These are phyloP conservation scores for Lagenaria siceraria DNA, from an alignment of 306 rosid species.

Conservation along the genomic window DNA sequence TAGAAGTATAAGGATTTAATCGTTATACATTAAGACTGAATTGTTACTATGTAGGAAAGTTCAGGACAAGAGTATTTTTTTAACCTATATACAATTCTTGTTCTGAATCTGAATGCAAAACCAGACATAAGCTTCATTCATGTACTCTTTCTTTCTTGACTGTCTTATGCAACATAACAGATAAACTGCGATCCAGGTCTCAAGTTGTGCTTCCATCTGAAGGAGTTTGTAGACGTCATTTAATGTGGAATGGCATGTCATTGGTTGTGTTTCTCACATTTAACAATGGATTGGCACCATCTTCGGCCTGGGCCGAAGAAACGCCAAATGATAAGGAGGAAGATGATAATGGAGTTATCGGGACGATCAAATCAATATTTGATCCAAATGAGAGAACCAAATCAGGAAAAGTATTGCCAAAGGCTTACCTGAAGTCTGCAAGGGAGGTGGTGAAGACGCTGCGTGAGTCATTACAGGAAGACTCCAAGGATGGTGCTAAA, in stretches of 20 bases:
- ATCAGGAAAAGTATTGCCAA: slow-evolving; percentile 72
- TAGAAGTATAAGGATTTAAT: too few species aligned
- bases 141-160: slow-evolving; percentile 20
- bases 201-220: slow-evolving; percentile 24
- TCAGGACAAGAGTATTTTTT: too few species aligned
- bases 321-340: slow-evolving; percentile 28
- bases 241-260: slow-evolving; percentile 21
- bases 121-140: background rate
- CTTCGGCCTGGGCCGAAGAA: slow-evolving; percentile 41
- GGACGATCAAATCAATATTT: slow-evolving; percentile 48
- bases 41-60: too few species aligned
- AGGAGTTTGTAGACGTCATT: slow-evolving; percentile 42
- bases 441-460: slow-evolving; percentile 72
- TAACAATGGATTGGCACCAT: slow-evolving; percentile 27
- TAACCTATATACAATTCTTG: background rate
- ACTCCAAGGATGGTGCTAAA: slow-evolving; percentile 43
- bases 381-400: slow-evolving; percentile 62
- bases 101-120: background rate
- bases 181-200: slow-evolving; percentile 39
- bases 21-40: too few species aligned
- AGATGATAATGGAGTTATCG: slow-evolving; percentile 35
- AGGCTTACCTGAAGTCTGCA: slow-evolving; percentile 75
- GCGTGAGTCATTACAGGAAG: slow-evolving; percentile 65
- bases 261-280: slow-evolving; percentile 27
- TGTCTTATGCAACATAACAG: slow-evolving; percentile 40